Evolutionary conservation across 2,329 filamentous ascomycete species (phyloP), one percentile per base, ranked within the genome.

Genomic region (Pleurostoma richardsiae): DNA sequence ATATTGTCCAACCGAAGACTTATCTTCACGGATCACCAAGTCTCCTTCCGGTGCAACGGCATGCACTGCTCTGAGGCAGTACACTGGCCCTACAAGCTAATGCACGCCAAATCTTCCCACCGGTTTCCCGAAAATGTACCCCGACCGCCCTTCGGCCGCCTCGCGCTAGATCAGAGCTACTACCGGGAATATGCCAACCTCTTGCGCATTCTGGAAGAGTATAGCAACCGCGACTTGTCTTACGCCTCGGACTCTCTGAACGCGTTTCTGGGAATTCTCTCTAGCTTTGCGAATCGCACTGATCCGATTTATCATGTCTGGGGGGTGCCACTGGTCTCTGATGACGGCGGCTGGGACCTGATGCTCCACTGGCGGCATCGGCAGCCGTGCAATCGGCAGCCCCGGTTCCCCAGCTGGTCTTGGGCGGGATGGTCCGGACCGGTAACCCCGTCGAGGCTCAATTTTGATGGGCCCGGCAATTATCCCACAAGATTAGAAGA

Each of bases 1-100:
- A 2, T 52, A 7, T 45, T 54, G 10, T 47, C 47, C n/a, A 45
- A 27, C 6, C 43, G 47, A 4, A 43, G 45, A 28, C 29, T 55
- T 10, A 39, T 53, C 10, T 55, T 54, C n/a, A 45, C 46, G 1
- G 40, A 28, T 5, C 39, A 29, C 5, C 40, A 48, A 1, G 29
- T 48, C 2, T 7, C 43, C 2, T 50, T 48, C 5, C 46, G 42
- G 3, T 50, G 46, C 11, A 38, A 50, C 4, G 33, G 38, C 3
- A 46, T 46, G 46, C 43, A 48, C 6, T 36, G 33, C 33, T 36
- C 8, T 36, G 33, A 36, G n/a, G 33, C 33, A 36, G 33, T 36
- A 36, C 8, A 36, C 8, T 36, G 33, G 33, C 33, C 33, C 8
- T 36, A 36, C 33, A n/a, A 36, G n/a, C n/a, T 36, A 2, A 2